Evolutionary conservation across 768 basidiomycete species (phyloP), one percentile per base, ranked within the genome.

Genomic region (Leccinum subtestaceum): DNA sequence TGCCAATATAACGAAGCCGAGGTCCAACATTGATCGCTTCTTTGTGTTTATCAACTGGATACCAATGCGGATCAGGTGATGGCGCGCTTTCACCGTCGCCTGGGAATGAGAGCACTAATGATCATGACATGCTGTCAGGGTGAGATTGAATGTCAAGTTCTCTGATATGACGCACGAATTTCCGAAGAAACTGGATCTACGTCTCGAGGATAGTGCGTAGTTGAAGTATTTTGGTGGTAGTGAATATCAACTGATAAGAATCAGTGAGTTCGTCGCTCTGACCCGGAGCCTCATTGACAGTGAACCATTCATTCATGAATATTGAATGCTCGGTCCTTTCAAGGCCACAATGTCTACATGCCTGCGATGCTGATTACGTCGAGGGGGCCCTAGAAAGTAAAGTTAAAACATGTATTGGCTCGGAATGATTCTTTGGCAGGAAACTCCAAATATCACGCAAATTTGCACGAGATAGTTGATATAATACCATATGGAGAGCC

Each of bases 321-420:
- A 23, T 23, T 23, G 23, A 23, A 59, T 27, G 52, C 10, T 31
- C n/a, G n/a, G 12, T 29, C 6, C 8, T 47, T 27, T 34, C 50
- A n/a, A 25, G 29, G 53, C 8, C 55, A 17, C 4, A 38, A 19
- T 34, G 56, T 23, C 9, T 43, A 59, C 70, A 46, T 63, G 78
- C 85, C 86, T 6, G 90, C 86, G 38, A 88, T 75, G 9, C 89
- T 89, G 53, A 94, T 91, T 56, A 89, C 82, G 61, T 93, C 91
- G 9, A 93, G 76, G 4, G 89, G 52, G 82, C 81, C 56, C 81
- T 82, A 45, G 82, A 84, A 3, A 92, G 74, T 83, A 85, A 90
- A 4, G 77, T 74, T 38, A 87, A 74, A 2, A 85, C 81, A 38
- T 94, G 86, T 32, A 91, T 75, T 7, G 71, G 53, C 50, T 53